A percentile compares a stretch with the other conserved stretches of the same genome.
Evolutionary conservation across 2,329 filamentous ascomycete genomes (phyloP).

Genomic region (Chaetomium globosum): DNA sequence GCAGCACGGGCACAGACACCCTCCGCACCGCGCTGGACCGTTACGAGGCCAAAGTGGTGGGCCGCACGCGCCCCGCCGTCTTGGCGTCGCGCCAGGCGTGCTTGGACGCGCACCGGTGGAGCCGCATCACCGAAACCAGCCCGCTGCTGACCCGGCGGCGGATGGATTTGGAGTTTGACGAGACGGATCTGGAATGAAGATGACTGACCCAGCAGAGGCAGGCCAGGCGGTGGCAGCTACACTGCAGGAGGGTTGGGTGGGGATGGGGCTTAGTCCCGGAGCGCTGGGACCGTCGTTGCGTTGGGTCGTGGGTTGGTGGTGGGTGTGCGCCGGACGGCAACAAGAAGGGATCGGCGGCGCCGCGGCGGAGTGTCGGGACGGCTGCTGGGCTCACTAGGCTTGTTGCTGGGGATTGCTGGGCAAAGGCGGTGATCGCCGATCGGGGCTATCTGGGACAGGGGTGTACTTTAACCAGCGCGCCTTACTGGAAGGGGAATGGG

Average conservation of each 20-base stretch:
- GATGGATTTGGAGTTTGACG: slow-evolving; percentile 42
- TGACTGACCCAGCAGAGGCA: too few species aligned
- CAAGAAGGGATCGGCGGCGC: slow-evolving; percentile 1
- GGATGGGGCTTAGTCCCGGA: background rate
- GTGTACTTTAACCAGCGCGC: background rate
- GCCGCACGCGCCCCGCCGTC: slow-evolving; percentile 51
- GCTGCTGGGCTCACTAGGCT: too few species aligned
- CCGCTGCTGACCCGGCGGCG: slow-evolving; percentile 47
- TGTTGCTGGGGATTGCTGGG: too few species aligned
- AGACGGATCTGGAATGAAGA: slow-evolving; percentile 26
- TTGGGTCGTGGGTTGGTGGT: too few species aligned
- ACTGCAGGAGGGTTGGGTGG: too few species aligned
- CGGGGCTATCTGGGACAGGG: slow-evolving; percentile 3
- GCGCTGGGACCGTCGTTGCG: background rate
- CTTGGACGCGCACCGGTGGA: slow-evolving; percentile 57
- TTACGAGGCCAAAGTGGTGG: slow-evolving; percentile 52
- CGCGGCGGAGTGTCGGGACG: slow-evolving; percentile 15
- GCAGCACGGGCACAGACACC: background rate
- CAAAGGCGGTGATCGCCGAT: slow-evolving; percentile 1
- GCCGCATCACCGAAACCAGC: slow-evolving; percentile 44
- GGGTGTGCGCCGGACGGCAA: background rate
- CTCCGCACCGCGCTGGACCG: slow-evolving; percentile 41
- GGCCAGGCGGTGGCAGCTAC: too few species aligned
- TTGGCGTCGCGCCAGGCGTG: slow-evolving; percentile 56
- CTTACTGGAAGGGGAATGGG: slow-evolving; percentile 11